These are phyloP conservation scores for Penicillium odoratum DNA, from an alignment of 495 filamentous ascomycete genomes.

Conservation along the genomic window DNA sequence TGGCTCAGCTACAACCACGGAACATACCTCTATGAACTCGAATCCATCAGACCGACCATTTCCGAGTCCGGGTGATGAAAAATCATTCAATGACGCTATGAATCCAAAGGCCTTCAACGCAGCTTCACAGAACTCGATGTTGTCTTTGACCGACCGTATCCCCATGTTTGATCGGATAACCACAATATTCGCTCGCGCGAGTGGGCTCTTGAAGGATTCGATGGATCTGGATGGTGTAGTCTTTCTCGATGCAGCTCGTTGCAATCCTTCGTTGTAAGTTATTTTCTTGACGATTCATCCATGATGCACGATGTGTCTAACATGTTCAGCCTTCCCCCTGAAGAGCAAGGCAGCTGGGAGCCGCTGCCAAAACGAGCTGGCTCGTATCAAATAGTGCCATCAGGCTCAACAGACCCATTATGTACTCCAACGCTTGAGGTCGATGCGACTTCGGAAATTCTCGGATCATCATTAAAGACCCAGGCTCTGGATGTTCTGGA, in stretches of 20 bases:
- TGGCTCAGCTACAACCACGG: slow-evolving; percentile 5
- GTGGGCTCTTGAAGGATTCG: slow-evolving; percentile 36
- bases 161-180: slow-evolving; percentile 17
- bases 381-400: slow-evolving; percentile 17
- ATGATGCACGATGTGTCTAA: neutral
- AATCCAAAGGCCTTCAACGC: neutral
- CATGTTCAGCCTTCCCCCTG: slow-evolving; percentile 9
- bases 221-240: slow-evolving; percentile 46
- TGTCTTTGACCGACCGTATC: slow-evolving; percentile 10
- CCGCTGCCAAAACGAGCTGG: slow-evolving; percentile 23
- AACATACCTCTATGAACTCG: slow-evolving; percentile 19
- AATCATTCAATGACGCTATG: slow-evolving; percentile 10
- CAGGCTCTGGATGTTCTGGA: neutral
- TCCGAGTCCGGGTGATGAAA: slow-evolving; percentile 16
- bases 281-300: no score
- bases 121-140: neutral
- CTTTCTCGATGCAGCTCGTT: slow-evolving; percentile 38
- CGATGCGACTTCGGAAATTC: slow-evolving; percentile 9
- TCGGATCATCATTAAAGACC: slow-evolving; percentile 18
- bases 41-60: slow-evolving; percentile 12
- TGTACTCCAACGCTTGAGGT: slow-evolving; percentile 1
- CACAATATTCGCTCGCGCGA: slow-evolving; percentile 39
- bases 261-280: slow-evolving; percentile 28
- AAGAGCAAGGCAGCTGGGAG: slow-evolving; percentile 24
- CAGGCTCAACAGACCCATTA: slow-evolving; percentile 15